Evolutionary conservation across 148 eudicot genomes (phyloP).

Genomic region (Simmondsia chinensis): DNA sequence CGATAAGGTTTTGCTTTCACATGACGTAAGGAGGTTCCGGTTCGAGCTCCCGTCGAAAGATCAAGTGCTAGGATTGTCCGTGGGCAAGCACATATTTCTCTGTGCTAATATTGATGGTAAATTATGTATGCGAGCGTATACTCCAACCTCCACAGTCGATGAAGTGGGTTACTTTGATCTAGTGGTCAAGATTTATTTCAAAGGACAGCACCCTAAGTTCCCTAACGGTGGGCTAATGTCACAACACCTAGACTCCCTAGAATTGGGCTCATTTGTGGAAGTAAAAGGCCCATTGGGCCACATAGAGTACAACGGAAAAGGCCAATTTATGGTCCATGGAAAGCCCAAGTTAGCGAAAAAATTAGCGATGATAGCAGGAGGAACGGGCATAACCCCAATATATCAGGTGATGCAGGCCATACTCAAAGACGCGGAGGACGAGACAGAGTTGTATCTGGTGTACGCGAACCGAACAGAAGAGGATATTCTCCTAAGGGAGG

Average conservation of each 20-base stretch:
- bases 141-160: conserved; percentile 60
- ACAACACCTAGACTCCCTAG: conserved; percentile 53
- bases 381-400: conserved; percentile 85
- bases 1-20: conserved; percentile 52
- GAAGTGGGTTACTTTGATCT: conserved; percentile 71
- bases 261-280: conserved; percentile 43
- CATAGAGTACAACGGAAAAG: conserved; percentile 70
- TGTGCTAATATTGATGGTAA: conserved; percentile 59
- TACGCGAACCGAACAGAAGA: conserved; percentile 86
- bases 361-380: conserved; percentile 86
- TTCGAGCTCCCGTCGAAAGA: conserved; percentile 61
- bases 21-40: conserved; percentile 57
- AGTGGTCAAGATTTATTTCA: conserved; percentile 71
- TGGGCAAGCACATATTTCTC: conserved; percentile 74
- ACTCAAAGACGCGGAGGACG: conserved; percentile 66
- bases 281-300: conserved; percentile 95
- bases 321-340: conserved; percentile 60
- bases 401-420: conserved; percentile 89
- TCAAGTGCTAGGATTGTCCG: conserved; percentile 68
- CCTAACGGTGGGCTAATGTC: conserved; percentile 85
- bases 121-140: conserved; percentile 92
- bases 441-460: conserved; percentile 73
- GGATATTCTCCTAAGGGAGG: conserved; percentile 62
- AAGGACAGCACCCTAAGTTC: conserved; percentile 44
- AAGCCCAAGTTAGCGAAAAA: conserved; percentile 61